These are phyloP conservation scores for Fraxinus nigra DNA, from an alignment of 305 asterid genomes.

Conservation along the genomic window DNA sequence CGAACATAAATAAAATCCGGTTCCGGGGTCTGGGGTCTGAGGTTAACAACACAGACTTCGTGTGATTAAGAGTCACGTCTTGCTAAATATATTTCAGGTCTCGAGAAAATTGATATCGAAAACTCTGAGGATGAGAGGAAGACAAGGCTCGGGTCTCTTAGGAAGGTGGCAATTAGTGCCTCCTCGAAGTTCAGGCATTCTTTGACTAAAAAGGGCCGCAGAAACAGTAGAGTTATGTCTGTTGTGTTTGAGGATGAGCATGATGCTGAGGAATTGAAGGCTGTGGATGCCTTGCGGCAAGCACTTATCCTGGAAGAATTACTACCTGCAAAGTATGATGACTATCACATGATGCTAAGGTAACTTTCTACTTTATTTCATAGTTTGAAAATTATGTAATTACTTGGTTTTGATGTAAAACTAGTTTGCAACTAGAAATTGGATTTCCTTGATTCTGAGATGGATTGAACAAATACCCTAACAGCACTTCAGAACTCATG, in stretches of 20 bases:
- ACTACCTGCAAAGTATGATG: slow-evolving; percentile 81
- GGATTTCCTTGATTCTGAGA: neutral
- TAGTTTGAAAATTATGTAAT: neutral
- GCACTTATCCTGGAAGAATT: slow-evolving; percentile 80
- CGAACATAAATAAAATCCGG: neutral
- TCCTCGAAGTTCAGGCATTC: slow-evolving; percentile 84
- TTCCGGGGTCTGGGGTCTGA: neutral
- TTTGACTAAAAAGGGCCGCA: slow-evolving; percentile 54
- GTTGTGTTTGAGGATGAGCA: slow-evolving; percentile 86
- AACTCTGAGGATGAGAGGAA: slow-evolving; percentile 64
- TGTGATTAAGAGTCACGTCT: neutral
- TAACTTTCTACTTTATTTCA: slow-evolving; percentile 10
- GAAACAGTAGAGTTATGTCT: slow-evolving; percentile 82
- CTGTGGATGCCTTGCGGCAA: slow-evolving; percentile 87
- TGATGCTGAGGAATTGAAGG: slow-evolving; percentile 78
- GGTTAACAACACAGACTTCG: neutral
- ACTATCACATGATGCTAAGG: slow-evolving; percentile 90
- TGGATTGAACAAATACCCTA: neutral
- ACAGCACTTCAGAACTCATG: neutral
- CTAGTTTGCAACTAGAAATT: neutral
- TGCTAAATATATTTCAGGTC: slow-evolving; percentile 38
- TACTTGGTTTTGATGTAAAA: neutral
- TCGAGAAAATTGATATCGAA: slow-evolving; percentile 63
- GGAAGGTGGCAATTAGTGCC: slow-evolving; percentile 79
- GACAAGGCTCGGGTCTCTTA: slow-evolving; percentile 74